Conservation (phyloP, 176 grass and related monocot species). For the Oryza glaberrima region DNA sequence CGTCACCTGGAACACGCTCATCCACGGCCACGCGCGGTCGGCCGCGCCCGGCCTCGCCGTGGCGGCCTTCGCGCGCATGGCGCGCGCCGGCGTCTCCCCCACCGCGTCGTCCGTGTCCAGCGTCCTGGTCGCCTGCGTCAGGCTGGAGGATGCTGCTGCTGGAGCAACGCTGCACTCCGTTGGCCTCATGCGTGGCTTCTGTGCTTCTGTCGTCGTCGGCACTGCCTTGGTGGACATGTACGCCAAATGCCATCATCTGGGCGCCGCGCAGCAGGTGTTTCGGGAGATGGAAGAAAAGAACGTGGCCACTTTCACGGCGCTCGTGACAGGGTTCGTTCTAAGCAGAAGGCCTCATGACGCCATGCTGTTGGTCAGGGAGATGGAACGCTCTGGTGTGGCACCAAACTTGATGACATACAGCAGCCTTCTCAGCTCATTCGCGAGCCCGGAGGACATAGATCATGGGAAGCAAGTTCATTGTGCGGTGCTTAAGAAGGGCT, state of each 20-base stretch:
- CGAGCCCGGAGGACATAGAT: neutral
- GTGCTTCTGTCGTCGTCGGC: neutral
- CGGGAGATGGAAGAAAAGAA: conserved; percentile 29
- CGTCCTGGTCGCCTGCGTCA: neutral
- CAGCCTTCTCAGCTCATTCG: conserved; percentile 44
- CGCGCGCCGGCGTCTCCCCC: neutral
- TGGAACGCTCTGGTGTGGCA: conserved; percentile 31
- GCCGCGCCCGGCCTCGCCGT: neutral
- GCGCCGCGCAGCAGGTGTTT: neutral
- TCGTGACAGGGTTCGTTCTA: neutral
- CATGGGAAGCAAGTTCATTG: conserved; percentile 34
- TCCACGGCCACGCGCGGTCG: conserved; percentile 10
- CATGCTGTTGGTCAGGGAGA: conserved; percentile 37
- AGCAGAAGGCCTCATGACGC: conserved; percentile 10
- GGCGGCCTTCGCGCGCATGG: conserved; percentile 3
- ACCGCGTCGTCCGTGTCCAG: conserved; percentile 6
- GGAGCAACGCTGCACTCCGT: conserved; percentile 14
- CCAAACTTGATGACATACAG: conserved; percentile 47
- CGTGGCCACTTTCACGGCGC: conserved; percentile 32
- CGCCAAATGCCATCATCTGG: neutral
- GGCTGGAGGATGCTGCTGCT: neutral
- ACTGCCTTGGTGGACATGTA: conserved; percentile 39
- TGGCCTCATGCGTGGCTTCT: neutral
- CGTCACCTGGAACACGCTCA: conserved; percentile 43
- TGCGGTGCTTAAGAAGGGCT: conserved; percentile 1